These are phyloP conservation scores for Blepharisma undulans DNA, from an alignment of 169 alveolate genomes.

Conservation along the genomic window DNA sequence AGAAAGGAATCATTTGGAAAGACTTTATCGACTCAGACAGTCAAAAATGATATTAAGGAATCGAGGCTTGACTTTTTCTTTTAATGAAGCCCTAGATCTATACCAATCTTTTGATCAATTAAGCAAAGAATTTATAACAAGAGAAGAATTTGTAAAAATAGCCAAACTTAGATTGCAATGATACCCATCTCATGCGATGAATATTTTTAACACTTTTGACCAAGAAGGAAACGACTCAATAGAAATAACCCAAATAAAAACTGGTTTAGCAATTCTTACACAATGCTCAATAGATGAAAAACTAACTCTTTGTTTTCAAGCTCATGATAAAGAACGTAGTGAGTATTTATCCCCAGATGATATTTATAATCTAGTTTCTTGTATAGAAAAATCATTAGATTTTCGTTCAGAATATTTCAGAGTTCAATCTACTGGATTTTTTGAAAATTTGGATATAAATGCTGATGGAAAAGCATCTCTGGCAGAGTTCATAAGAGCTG, in stretches of 20 bases:
- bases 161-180: not conserved
- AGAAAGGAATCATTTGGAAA: not conserved
- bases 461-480: not conserved
- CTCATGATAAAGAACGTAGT: not conserved
- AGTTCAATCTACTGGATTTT: not conserved
- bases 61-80: not conserved
- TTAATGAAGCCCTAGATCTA: not conserved
- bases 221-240: not conserved
- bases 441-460: not conserved
- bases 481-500: not conserved
- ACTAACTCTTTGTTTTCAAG: constrained; percentile 4
- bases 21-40: not conserved
- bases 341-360: not conserved
- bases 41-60: not conserved
- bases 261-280: not conserved
- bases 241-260: not conserved
- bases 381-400: constrained; percentile 3
- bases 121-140: not conserved
- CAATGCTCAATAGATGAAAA: not conserved
- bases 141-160: not conserved
- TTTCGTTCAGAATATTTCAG: not conserved
- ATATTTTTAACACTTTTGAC: constrained; percentile 20
- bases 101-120: not conserved
- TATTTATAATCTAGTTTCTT: not conserved
- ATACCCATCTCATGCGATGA: not conserved